phyloP scores from a whole-genome alignment of 2,329 filamentous ascomycete species.

The Juglanconis sp. region DNA sequence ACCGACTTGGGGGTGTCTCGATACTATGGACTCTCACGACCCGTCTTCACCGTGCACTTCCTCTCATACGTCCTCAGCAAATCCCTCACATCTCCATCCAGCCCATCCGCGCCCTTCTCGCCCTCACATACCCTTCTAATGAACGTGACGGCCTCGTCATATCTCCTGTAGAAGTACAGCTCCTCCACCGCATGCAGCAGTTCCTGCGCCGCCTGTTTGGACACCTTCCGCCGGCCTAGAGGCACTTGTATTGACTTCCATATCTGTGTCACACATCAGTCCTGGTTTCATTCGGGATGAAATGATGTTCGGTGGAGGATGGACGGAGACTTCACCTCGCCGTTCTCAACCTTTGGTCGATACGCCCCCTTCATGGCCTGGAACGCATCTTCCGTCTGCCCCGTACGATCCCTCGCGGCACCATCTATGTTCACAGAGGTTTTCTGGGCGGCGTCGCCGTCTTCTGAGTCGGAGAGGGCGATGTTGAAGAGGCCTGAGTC shows the following conservation, averaged over 20 bases:
- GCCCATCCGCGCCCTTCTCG: constrained; percentile 25
- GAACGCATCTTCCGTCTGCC: constrained; percentile 50
- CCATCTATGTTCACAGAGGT: neutral
- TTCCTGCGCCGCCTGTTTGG: constrained; percentile 49
- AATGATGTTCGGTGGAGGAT: neutral
- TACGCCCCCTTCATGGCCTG: constrained; percentile 44
- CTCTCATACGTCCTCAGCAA: constrained; percentile 40
- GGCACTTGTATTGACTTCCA: constrained; percentile 41
- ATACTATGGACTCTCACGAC: neutral
- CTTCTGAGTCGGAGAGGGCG: constrained; percentile 37
- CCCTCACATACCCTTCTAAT: constrained; percentile 32
- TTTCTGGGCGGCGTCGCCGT: constrained; percentile 8
- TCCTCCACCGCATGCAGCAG: constrained; percentile 55
- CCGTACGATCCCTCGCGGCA: constrained; percentile 24
- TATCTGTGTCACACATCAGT: constrained; percentile 33
- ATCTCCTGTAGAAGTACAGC: constrained; percentile 52
- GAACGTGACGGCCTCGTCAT: constrained; percentile 42
- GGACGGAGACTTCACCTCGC: constrained; percentile 39
- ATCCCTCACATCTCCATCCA: constrained; percentile 43
- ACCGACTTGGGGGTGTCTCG: neutral
- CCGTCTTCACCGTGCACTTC: constrained; percentile 35
- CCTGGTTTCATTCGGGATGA: too few relatives aligned
- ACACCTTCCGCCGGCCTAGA: constrained; percentile 28
- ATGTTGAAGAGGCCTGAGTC: constrained; percentile 39
- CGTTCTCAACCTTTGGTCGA: constrained; percentile 49